These are phyloP conservation scores for Phalaenopsis aphrodite DNA, from an alignment of 106 monocot genomes.

Conservation along the genomic window DNA sequence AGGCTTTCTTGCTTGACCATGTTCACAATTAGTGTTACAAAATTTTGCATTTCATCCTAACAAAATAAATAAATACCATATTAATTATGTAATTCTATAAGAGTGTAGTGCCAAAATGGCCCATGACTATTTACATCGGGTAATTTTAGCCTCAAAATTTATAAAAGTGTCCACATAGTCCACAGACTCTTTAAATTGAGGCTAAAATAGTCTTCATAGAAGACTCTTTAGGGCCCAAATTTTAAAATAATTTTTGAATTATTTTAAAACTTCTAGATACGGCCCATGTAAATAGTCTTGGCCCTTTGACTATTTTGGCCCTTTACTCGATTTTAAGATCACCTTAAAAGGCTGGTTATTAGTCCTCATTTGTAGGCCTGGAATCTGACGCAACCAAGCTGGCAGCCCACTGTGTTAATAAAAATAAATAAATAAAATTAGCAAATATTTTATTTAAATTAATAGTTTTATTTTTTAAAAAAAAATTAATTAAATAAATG, in stretches of 20 bases:
- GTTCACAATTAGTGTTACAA: slow-evolving; percentile 35
- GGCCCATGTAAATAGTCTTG: no score
- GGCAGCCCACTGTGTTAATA: slow-evolving; percentile 35
- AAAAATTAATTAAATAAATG: neutral
- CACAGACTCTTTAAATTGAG: no score
- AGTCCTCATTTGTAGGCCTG: slow-evolving; percentile 29
- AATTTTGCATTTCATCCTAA: slow-evolving; percentile 44
- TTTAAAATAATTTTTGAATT: no score
- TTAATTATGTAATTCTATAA: neutral
- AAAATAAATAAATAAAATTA: neutral
- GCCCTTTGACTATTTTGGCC: no score
- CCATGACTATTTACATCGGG: no score
- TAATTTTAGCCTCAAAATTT: no score
- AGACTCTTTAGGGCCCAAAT: no score
- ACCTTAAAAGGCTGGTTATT: slow-evolving; percentile 27
- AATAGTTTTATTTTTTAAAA: no score
- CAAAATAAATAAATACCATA: neutral
- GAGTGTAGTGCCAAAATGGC: no score
- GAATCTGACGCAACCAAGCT: slow-evolving; percentile 38
- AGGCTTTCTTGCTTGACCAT: slow-evolving; percentile 27
- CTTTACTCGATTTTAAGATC: neutral
- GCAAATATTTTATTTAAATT: neutral
- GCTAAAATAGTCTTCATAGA: no score
- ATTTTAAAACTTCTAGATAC: no score
- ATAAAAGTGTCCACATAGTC: no score